Evolutionary conservation across 1,284 basidiomycete species (phyloP), one percentile per base, ranked within the genome.

Genomic region (Thecaphora thlaspeos): DNA sequence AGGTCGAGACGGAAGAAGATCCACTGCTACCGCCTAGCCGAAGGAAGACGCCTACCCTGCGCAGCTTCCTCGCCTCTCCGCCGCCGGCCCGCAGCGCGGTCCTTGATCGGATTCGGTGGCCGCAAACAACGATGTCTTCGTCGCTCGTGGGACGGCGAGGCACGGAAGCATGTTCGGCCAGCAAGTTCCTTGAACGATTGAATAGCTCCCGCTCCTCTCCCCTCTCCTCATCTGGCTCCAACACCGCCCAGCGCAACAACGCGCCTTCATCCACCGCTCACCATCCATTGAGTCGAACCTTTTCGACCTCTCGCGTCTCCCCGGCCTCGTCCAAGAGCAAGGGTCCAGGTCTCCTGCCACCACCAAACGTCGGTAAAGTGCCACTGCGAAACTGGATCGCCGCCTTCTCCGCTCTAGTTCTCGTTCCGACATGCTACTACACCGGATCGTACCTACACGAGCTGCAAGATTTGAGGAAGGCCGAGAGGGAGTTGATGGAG

Each of bases 301-400:
- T n/a, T n/a, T n/a, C n/a, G n/a, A n/a, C n/a, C n/a, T n/a, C n/a
- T n/a, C n/a, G n/a, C n/a, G n/a, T n/a, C n/a, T n/a, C n/a, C n/a
- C n/a, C n/a, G n/a, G n/a, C n/a, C n/a, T n/a, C n/a, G n/a, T n/a
- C 26, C 26, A 28, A 28, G 26, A 28, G 5, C 26, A n/a, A n/a
- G n/a, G n/a, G n/a, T n/a, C n/a, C n/a, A n/a, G 26, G 37, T 5
- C 5, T n/a, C 19, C 37, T 15, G 19, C 37, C 37, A 38, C 37
- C 7, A 38, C 37, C 7, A 4, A 17, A 8, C 21, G 23, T n/a
- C 14, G 34, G 34, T 5, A 38, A 30, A 15, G 26, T 39, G 4
- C 38, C 44, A 0, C 19, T 18, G 4, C 51, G 62, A 3, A 65
- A 61, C 46, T 65, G 62, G 62, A 53, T 65, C 43, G 62, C 62